A percentile compares a stretch with the other conserved stretches of the same genome.
Evolutionary conservation across 73 alveolate genomes (phyloP).

Genomic region (Symbiodinium pilosum): DNA sequence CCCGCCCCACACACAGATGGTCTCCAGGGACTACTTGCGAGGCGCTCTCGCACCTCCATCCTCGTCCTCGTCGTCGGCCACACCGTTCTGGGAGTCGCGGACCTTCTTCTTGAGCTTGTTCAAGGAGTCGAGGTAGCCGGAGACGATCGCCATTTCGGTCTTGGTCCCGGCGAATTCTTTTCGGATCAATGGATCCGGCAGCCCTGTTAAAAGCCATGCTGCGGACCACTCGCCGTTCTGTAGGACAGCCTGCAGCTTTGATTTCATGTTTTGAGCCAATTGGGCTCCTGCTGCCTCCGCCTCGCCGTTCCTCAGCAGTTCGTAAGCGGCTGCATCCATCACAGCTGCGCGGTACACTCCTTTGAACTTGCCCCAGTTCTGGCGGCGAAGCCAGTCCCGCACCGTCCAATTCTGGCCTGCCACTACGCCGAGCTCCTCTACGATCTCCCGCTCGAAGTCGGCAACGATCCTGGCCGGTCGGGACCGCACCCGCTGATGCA

Average conservation of each 20-base stretch:
- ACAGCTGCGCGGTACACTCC: neutral
- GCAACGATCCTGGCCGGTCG: neutral
- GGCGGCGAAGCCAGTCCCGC: conserved; percentile 4
- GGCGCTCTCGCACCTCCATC: neutral
- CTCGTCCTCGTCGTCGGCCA: conserved; percentile 28
- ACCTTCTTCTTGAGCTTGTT: conserved; percentile 19
- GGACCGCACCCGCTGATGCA: neutral
- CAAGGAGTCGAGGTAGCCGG: conserved; percentile 21
- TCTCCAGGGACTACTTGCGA: neutral
- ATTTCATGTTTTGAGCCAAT: conserved; percentile 16
- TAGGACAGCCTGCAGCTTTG: conserved; percentile 20
- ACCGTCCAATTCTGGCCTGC: conserved; percentile 41
- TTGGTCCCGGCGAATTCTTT: conserved; percentile 11
- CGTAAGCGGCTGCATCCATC: conserved; percentile 52
- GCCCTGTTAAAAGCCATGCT: conserved; percentile 36
- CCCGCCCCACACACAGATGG: neutral
- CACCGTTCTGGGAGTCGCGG: neutral
- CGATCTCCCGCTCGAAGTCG: conserved; percentile 29
- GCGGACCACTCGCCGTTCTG: conserved; percentile 29
- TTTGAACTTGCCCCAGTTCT: conserved; percentile 17
- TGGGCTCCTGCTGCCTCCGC: conserved; percentile 22
- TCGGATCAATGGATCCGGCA: neutral
- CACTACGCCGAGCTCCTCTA: neutral
- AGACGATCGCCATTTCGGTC: conserved; percentile 15
- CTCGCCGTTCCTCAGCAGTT: conserved; percentile 15